phyloP scores from a whole-genome alignment of 2,329 filamentous ascomycete species.

The Fusarium keratoplasticum region DNA sequence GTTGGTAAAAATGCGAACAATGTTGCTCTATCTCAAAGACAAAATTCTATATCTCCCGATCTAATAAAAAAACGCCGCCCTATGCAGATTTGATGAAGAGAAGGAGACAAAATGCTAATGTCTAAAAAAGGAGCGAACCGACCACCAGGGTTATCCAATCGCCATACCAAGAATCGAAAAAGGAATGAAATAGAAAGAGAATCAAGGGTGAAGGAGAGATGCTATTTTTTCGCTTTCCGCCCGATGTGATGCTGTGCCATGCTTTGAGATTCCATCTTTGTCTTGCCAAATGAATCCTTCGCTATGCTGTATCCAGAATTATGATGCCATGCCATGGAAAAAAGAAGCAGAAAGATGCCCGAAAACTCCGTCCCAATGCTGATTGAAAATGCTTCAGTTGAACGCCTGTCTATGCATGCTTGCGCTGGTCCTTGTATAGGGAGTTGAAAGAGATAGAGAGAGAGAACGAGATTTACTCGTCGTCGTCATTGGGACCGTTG shows the following conservation, averaged over 20 bases:
- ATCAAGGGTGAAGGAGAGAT: slow-evolving; percentile 21
- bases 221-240: slow-evolving; percentile 14
- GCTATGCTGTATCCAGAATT: slow-evolving; percentile 17
- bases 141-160: slow-evolving; percentile 29
- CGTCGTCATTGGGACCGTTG: slow-evolving; percentile 53
- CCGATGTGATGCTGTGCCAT: slow-evolving; percentile 24
- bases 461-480: slow-evolving; percentile 34
- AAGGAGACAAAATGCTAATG: slow-evolving; percentile 8
- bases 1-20: slow-evolving; percentile 7
- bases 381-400: slow-evolving; percentile 16
- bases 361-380: slow-evolving; percentile 34
- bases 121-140: slow-evolving; percentile 13
- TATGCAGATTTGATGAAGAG: slow-evolving; percentile 23
- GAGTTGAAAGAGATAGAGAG: neutral
- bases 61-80: slow-evolving; percentile 27
- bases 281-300: slow-evolving; percentile 22
- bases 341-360: slow-evolving; percentile 3
- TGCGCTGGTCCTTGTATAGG: slow-evolving; percentile 20
- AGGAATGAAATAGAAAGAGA: neutral
- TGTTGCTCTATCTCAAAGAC: slow-evolving; percentile 19
- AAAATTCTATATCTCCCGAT: slow-evolving; percentile 21
- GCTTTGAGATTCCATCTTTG: neutral
- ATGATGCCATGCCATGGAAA: neutral
- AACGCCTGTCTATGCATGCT: slow-evolving; percentile 38
- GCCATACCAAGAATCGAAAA: slow-evolving; percentile 17